Conservation (phyloP, 2,329 filamentous ascomycete genomes). For the Fusarium concolor region DNA sequence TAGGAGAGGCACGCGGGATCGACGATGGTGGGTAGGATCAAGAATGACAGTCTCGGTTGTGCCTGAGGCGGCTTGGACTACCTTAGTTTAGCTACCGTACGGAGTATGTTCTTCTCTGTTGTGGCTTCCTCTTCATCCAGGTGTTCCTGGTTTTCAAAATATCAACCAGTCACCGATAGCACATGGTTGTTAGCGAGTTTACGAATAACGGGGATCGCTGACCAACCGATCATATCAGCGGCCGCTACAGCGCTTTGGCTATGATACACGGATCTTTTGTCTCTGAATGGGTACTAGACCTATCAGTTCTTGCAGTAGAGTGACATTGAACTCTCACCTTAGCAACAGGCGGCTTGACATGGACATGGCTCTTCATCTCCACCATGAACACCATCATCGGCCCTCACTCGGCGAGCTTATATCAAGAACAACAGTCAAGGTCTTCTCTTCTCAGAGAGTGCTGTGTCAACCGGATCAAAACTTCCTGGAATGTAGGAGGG, state of each 20-base stretch:
- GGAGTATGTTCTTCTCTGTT: slow-evolving; percentile 4
- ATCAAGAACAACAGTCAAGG: neutral
- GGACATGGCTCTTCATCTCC: slow-evolving; percentile 33
- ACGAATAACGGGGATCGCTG: slow-evolving; percentile 7
- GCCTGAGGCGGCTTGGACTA: slow-evolving; percentile 40
- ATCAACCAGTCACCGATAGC: slow-evolving; percentile 14
- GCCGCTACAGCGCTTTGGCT: slow-evolving; percentile 12
- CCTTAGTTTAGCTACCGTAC: neutral
- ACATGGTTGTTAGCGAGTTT: slow-evolving; percentile 29
- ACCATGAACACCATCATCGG: slow-evolving; percentile 39
- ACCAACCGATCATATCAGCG: slow-evolving; percentile 34
- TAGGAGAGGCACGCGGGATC: slow-evolving; percentile 36
- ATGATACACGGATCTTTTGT: slow-evolving; percentile 26
- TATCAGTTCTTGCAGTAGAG: slow-evolving; percentile 31
- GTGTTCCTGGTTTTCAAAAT: neutral
- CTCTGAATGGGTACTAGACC: slow-evolving; percentile 25
- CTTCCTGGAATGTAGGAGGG: slow-evolving; percentile 4
- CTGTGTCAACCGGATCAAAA: slow-evolving; percentile 5
- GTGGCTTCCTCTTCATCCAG: slow-evolving; percentile 22
- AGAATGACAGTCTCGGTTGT: slow-evolving; percentile 39
- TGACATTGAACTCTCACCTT: slow-evolving; percentile 34
- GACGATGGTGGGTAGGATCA: slow-evolving; percentile 46
- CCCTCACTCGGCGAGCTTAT: slow-evolving; percentile 30
- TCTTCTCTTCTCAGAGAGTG: neutral
- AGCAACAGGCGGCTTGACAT: slow-evolving; percentile 27